Evolutionary conservation across 2,329 filamentous ascomycete species (phyloP), one percentile per base, ranked within the genome.

Genomic region (Setomelanomma holmii): DNA sequence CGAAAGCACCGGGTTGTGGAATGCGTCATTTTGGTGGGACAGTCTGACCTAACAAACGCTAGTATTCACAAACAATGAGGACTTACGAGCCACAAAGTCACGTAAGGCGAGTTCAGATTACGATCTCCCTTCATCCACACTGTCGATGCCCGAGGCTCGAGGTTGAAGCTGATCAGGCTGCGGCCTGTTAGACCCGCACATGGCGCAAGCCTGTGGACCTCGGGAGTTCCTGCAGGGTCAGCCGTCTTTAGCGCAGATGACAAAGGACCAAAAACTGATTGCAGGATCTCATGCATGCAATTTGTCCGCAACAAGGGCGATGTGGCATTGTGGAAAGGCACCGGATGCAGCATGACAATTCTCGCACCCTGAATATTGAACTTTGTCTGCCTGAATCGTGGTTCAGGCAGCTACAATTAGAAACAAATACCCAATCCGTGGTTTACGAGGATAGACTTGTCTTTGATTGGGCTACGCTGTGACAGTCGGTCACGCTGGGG

Each of bases 211-310:
- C 20, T 33, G 48, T 30, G 34, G 43, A 11, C 27, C 20, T 33
- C 41, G 30, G 34, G 43, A 47, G 30, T 36, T 36, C 34, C 20
- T 45, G 43, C 43, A 45, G 43, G 34, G 43, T 27, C 43, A 10
- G n/a, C 14, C 10, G 17, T 19, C 19, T 12, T 36, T 22, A 45
- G 42, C 20, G 42, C 17, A 36, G 30, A 36, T 45, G 42, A 45
- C 40, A 53, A 45, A 45, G 40, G 27, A 42, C 45, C 50, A 55
- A 34, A 43, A 41, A 35, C 21, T 51, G 39, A 57, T 51, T 53
- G 51, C 51, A 55, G 51, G 43, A 53, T 46, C 49, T 54, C 20
- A 39, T 24, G 54, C 57, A 55, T 46, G 51, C 40, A 53, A 45
- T 53, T 42, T 55, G 46, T 55, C 52, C 48, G 52, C 39, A 42